Base-by-base conservation (phyloP, 1,284 basidiomycete species). In the Cryptococcus sp. region DNA sequence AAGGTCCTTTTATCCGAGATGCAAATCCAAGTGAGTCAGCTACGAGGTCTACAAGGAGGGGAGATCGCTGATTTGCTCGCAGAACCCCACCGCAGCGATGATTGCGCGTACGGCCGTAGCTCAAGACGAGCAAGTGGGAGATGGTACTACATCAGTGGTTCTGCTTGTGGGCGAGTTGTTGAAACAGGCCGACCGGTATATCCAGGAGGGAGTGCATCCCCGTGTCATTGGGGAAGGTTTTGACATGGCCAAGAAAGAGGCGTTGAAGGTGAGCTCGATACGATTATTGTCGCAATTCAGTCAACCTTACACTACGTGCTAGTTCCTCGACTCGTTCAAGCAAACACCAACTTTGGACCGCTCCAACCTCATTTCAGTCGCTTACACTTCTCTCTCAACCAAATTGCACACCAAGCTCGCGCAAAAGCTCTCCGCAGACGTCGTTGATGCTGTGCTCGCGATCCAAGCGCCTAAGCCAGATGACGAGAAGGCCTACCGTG, bases 1-100 rank as follows among this genome's bases (percentile, higher is more conserved):
- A 99, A 99, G 81, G 95, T 98, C 46, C 82, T 99, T 55, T 84
- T 99, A 55, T 97, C 94, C 44, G 96, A 99, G 82, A 99, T 99
- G 96, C 96, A 99, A 82, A 99, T 99, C 72, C 93, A 96, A 73
- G 81, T 80, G 40, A 51, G 75, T 67, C 22, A 25, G 10, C n/a
- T 55, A 16, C 38, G 22, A 37, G 17, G 17, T 7, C 41, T 7
- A 23, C 40, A 7, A 26, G n/a, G 40, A 2, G 15, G 48, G 20
- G 17, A 25, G 23, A 46, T 16, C 15, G 5, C 19, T 17, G 20
- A 17, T 26, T 43, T 58, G 46, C 57, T 37, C 17, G 46, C 38
- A 84, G 80, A 99, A 99, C 79, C 96, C 96, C 19, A 99, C 96
- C 11, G 96, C 96, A 11, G 94, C 96, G 44, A 97, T 99, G 93